Evolutionary conservation across 176 grass and related monocot species (phyloP).

Genomic region (Thinopyrum elongatum): DNA sequence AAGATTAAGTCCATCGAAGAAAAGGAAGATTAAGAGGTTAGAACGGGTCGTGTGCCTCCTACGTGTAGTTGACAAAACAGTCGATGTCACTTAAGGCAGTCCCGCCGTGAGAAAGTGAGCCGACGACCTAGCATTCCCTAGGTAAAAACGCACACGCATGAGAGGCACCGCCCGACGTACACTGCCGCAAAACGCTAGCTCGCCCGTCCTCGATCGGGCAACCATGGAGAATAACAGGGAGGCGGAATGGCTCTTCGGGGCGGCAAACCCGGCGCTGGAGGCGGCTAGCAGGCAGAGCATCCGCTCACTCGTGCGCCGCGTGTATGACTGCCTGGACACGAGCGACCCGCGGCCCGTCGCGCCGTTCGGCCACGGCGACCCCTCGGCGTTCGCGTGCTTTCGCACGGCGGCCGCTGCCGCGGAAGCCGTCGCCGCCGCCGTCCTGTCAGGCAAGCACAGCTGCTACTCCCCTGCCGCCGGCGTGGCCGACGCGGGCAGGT

Average conservation of each 20-base stretch:
- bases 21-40: no score
- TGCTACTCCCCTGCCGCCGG: constrained; percentile 21
- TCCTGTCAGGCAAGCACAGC: constrained; percentile 9
- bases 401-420: constrained; percentile 2
- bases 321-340: constrained; percentile 15
- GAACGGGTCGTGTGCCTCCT: no score
- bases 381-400: constrained; percentile 40
- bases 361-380: constrained; percentile 46
- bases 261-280: constrained; percentile 14
- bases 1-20: no score
- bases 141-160: no score
- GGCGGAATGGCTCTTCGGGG: constrained; percentile 29
- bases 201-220: background rate
- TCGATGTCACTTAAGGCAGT: no score
- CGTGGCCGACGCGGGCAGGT: constrained; percentile 24
- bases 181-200: no score
- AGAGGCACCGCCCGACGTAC: no score
- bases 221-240: background rate
- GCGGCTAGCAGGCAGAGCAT: constrained; percentile 11
- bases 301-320: background rate
- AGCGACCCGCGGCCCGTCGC: constrained; percentile 20
- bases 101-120: no score
- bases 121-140: no score
- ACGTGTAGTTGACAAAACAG: no score
- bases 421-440: constrained; percentile 15